Conservation (phyloP, 164 flowering plant genomes). For the Amborella trichopoda region DNA sequence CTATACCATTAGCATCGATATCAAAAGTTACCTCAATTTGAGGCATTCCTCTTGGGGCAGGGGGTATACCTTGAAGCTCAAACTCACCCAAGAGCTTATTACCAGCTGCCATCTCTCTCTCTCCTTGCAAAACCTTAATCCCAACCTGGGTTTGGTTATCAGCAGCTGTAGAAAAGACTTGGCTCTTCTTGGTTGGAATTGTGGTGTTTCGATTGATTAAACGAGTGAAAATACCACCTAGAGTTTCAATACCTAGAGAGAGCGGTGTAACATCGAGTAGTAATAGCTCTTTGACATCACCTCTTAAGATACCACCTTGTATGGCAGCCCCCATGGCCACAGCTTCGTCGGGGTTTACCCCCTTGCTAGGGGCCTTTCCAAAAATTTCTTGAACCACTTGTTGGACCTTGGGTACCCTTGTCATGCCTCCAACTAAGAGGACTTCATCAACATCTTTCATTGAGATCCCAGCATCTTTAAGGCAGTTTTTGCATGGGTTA, state of each 20-base stretch:
- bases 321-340: slow-evolving; percentile 38
- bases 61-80: slow-evolving; percentile 44
- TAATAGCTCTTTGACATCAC: slow-evolving; percentile 30
- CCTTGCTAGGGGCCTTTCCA: slow-evolving; percentile 26
- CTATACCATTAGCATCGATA: slow-evolving; percentile 52
- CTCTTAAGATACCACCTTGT: slow-evolving; percentile 24
- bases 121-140: slow-evolving; percentile 41
- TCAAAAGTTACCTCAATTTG: slow-evolving; percentile 52
- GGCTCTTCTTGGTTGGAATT: slow-evolving; percentile 29
- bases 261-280: slow-evolving; percentile 32
- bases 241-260: slow-evolving; percentile 31
- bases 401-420: slow-evolving; percentile 28
- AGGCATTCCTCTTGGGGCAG: slow-evolving; percentile 49
- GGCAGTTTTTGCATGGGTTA: slow-evolving; percentile 20
- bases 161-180: slow-evolving; percentile 54
- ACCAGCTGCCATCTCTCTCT: slow-evolving; percentile 46
- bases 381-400: slow-evolving; percentile 19
- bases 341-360: slow-evolving; percentile 33
- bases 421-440: slow-evolving; percentile 30
- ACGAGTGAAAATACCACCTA: slow-evolving; percentile 26
- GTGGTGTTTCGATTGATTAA: slow-evolving; percentile 29
- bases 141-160: slow-evolving; percentile 59
- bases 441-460: slow-evolving; percentile 25
- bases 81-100: slow-evolving; percentile 45
- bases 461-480: slow-evolving; percentile 24